These are phyloP conservation scores for Macrocybe sp. DNA, from an alignment of 1,284 basidiomycete species.

Conservation along the genomic window DNA sequence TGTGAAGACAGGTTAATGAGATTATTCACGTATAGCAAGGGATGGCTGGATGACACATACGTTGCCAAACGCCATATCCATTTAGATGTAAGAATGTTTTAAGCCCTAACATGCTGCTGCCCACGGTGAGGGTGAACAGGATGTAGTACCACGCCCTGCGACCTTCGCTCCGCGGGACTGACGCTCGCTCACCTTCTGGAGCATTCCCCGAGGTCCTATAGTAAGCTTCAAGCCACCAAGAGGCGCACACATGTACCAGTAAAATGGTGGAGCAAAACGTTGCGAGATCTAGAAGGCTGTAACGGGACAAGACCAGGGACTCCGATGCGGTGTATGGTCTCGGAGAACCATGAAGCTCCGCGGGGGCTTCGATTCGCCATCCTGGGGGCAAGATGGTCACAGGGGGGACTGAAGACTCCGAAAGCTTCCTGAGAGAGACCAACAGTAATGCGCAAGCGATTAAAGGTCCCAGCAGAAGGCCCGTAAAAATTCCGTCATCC, in stretches of 20 bases:
- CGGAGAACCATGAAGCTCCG: slow-evolving; percentile 37
- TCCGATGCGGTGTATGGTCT: slow-evolving; percentile 42
- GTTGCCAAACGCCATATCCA: slow-evolving; percentile 60
- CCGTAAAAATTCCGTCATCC: slow-evolving; percentile 83
- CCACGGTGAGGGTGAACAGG: slow-evolving; percentile 52
- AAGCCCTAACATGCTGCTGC: slow-evolving; percentile 40
- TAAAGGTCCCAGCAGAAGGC: slow-evolving; percentile 73
- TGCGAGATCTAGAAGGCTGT: slow-evolving; percentile 72
- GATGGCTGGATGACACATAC: slow-evolving; percentile 30
- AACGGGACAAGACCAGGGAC: slow-evolving; percentile 67
- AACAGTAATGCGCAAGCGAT: slow-evolving; percentile 65
- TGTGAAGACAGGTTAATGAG: not conserved
- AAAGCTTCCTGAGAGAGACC: slow-evolving; percentile 34
- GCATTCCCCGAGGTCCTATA: slow-evolving; percentile 37
- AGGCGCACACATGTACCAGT: slow-evolving; percentile 71
- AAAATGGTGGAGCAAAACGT: slow-evolving; percentile 78
- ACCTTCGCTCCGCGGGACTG: slow-evolving; percentile 71
- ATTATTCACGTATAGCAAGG: slow-evolving; percentile 4
- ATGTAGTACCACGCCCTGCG: slow-evolving; percentile 57
- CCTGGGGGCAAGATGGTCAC: slow-evolving; percentile 40
- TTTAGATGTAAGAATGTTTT: slow-evolving; percentile 40
- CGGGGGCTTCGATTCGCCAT: slow-evolving; percentile 78
- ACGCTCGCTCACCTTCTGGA: slow-evolving; percentile 62
- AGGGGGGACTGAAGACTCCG: slow-evolving; percentile 18
- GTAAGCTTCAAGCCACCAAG: slow-evolving; percentile 64